Base-by-base conservation (phyloP, 2,329 filamentous ascomycete genomes). In the Aspergillus uvarum region DNA sequence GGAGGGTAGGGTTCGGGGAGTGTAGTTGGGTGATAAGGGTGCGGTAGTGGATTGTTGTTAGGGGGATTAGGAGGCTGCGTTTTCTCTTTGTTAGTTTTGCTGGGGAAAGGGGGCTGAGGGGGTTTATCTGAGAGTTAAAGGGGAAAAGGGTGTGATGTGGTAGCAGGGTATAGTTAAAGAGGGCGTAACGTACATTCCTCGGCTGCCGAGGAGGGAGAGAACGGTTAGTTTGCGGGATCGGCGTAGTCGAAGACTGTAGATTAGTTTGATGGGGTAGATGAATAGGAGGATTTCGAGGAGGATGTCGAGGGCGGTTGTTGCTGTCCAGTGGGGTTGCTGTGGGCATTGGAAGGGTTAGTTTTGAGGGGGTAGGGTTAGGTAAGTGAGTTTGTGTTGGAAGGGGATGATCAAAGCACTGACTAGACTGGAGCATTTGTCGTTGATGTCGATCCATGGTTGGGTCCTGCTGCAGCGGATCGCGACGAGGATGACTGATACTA, bases 231-330 rank as follows among this genome's bases (percentile, higher is more conserved):
- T 81, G 19, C 76, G 77, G 56, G 61, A 63, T 7, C 70, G 54
- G 0, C 69, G 57, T 19, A 80, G 73, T 35, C 78, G 76, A 5
- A 81, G 66, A 8, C 71, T 70, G n/a, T 69, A 66, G 11, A 81
- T 74, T 24, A 80, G 70, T 51, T 71, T 72, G 1, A 77, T 54
- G 0, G 76, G 71, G 26, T 77, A 74, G 1, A 67, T 55, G n/a
- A 80, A 72, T 6, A 82, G 68, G 0, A 70, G 60, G 0, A 74
- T 21, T 63, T 82, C 79, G 14, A 73, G 76, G 32, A 74, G 19
- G 5, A 80, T 68, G 52, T 82, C 80, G 24, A 81, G 68, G 0
- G 65, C 72, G 2, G 70, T 70, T n/a, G 79, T 68, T 1, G 71
- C 68, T 22, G 74, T 67, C 77, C 79, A 81, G 22, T 75, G 73